These are phyloP conservation scores for Wickerhamomyces tratensis DNA, from an alignment of 805 yeast species.

Conservation along the genomic window DNA sequence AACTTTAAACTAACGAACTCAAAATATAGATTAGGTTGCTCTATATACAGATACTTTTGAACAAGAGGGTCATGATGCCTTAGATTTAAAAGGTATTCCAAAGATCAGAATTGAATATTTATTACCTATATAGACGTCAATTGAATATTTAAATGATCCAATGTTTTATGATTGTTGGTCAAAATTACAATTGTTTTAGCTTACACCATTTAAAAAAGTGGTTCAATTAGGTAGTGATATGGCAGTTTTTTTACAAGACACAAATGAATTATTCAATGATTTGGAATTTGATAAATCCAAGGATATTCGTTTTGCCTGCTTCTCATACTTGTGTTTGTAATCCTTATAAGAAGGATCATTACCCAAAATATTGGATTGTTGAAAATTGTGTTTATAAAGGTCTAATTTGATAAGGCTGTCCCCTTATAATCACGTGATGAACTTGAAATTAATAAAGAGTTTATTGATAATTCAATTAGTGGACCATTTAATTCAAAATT, in stretches of 20 bases:
- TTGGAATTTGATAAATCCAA: slow-evolving; percentile 17
- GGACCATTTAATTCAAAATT: slow-evolving; percentile 33
- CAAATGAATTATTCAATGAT: slow-evolving; percentile 50
- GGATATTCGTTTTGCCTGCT: slow-evolving; percentile 41
- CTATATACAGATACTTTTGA: slow-evolving; percentile 40
- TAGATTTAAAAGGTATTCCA: slow-evolving; percentile 31
- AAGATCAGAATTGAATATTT: slow-evolving; percentile 32
- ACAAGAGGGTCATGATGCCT: slow-evolving; percentile 28
- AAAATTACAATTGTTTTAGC: slow-evolving; percentile 44
- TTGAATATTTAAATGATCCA: slow-evolving; percentile 38
- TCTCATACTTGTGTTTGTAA: slow-evolving; percentile 56
- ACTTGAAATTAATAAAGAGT: slow-evolving; percentile 8
- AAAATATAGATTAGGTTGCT: slow-evolving; percentile 40
- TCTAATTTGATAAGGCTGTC: no score
- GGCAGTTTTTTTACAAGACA: slow-evolving; percentile 39
- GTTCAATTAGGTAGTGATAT: slow-evolving; percentile 52
- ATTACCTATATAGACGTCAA: slow-evolving; percentile 28
- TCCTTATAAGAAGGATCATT: slow-evolving; percentile 40
- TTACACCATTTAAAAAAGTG: slow-evolving; percentile 41
- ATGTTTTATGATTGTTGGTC: slow-evolving; percentile 57
- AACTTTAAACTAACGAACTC: slow-evolving; percentile 38
- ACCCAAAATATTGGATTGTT: slow-evolving; percentile 42
- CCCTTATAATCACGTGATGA: no score
- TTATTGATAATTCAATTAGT: slow-evolving; percentile 11
- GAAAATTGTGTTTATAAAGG: slow-evolving; percentile 34